Evolutionary conservation across 192 early-diverging fungal species (phyloP).

Genomic region (Backusella liffmaniae): DNA sequence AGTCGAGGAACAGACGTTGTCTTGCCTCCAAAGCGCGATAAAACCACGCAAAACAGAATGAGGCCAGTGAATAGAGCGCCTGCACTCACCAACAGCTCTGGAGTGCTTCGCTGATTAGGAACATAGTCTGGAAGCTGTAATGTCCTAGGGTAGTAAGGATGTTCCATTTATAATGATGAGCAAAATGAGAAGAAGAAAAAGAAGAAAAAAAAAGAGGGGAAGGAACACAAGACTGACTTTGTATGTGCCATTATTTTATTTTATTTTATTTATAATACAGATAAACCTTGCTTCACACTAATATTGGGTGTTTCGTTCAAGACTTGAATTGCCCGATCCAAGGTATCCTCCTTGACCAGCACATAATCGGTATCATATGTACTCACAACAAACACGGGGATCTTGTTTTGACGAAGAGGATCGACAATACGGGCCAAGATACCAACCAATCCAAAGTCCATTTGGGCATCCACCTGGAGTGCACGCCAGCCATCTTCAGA

Average conservation of each 20-base stretch:
- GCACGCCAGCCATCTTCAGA: conserved; percentile 40
- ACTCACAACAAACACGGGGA: conserved; percentile 67
- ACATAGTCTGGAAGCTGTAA: conserved; percentile 41
- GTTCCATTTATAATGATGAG: not conserved
- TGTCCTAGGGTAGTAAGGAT: conserved; percentile 47
- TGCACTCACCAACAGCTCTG: conserved; percentile 20
- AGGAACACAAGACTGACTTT: not conserved
- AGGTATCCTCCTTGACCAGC: conserved; percentile 53
- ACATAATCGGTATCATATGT: conserved; percentile 79
- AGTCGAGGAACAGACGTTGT: conserved; percentile 37
- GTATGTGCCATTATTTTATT: not conserved
- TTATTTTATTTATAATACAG: conserved; percentile 4
- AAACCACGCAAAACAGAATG: not conserved
- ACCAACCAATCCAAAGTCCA: conserved; percentile 70
- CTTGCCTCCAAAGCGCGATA: not conserved
- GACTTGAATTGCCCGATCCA: conserved; percentile 12
- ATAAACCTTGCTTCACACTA: not conserved
- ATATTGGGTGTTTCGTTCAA: conserved; percentile 3
- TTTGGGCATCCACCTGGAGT: conserved; percentile 57
- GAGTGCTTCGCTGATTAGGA: conserved; percentile 39
- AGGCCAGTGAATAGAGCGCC: not conserved
- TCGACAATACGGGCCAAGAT: conserved; percentile 55
- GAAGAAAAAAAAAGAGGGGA: not conserved
- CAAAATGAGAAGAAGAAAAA: not conserved
- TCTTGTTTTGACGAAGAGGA: conserved; percentile 49